Base-by-base conservation (phyloP, 1,284 basidiomycete species). In the Irpex sp. region DNA sequence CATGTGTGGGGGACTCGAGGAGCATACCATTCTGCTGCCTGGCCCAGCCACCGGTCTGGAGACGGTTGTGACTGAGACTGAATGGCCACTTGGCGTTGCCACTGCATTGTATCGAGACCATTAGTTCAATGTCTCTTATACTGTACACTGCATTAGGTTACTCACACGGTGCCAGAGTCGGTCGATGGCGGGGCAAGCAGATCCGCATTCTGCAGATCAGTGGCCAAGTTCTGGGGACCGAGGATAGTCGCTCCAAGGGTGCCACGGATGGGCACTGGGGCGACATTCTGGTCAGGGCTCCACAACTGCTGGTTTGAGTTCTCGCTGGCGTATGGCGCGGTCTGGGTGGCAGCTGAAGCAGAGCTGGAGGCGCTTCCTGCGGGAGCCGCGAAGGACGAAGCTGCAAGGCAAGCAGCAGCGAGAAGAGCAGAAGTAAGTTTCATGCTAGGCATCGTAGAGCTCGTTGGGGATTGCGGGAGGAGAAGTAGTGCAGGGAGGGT, bases 41-140 rank as follows among this genome's bases (percentile, higher is more conserved):
- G 43, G 88, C 86, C 89, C 89, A 92, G 0, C 90, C 90, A 21
- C 89, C 89, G 0, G 83, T 83, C 63, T 86, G 84, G 19, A 92
- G 72, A 31, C 88, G 83, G 68, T 88, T 90, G 72, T 87, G 85
- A 62, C 87, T 89, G 62, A 90, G 72, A 63, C 78, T 77, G 73
- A 90, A 89, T 0, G 89, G 83, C 89, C 89, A 91, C 71, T 90
- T 90, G 9, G 86, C 83, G 67, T 88, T 88, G 5, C 70, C 63
- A 9, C 85, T 86, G 67, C 37, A 47, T 54, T 62, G 54, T 21
- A 39, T 26, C 63, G 59, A 55, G 56, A 31, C 47, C 6, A 31
- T 57, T 36, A 31, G 9, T 8, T 6, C 13, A 31, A 5, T 17
- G 26, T 46, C 31, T 33, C 4, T 26, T 51, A 59, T 43, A 50